phyloP scores from a whole-genome alignment of 768 basidiomycete genomes.

The Mycena maculata region DNA sequence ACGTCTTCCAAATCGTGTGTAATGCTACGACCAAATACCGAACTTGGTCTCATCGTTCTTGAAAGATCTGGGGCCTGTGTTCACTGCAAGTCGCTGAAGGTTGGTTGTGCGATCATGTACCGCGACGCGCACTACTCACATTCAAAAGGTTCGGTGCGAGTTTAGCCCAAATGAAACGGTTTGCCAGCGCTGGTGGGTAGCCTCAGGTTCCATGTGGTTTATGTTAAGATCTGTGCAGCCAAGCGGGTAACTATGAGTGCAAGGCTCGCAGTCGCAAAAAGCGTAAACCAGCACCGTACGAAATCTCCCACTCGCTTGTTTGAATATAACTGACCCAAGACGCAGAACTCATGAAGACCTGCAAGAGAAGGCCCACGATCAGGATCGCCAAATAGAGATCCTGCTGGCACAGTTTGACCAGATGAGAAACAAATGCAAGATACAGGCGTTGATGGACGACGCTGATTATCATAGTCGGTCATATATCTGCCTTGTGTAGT shows the following conservation, averaged over 20 bases:
- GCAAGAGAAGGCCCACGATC: constrained; percentile 56
- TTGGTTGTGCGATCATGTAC: constrained; percentile 33
- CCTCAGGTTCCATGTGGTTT: background rate
- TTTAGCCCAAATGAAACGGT: constrained; percentile 55
- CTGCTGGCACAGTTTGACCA: constrained; percentile 59
- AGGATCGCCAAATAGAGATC: constrained; percentile 58
- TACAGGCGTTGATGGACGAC: constrained; percentile 55
- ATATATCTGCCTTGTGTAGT: constrained; percentile 5
- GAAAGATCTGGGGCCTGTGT: constrained; percentile 64
- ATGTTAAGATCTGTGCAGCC: constrained; percentile 24
- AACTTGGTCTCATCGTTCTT: background rate
- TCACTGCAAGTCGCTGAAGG: constrained; percentile 70
- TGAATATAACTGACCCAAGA: constrained; percentile 1
- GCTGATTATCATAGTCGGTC: constrained; percentile 38
- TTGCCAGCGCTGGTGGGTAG: constrained; percentile 57
- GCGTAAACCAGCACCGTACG: constrained; percentile 67
- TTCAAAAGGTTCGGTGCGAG: constrained; percentile 62
- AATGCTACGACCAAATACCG: background rate
- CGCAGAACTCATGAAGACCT: constrained; percentile 66
- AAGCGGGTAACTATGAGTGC: constrained; percentile 58
- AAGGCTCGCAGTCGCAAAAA: constrained; percentile 63
- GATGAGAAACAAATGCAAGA: constrained; percentile 51
- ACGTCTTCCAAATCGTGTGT: constrained; percentile 16
- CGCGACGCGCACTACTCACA: background rate
- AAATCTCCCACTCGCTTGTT: constrained; percentile 2